Evolutionary conservation across 768 basidiomycete species (phyloP), one percentile per base, ranked within the genome.

Genomic region (Collybia sordida): DNA sequence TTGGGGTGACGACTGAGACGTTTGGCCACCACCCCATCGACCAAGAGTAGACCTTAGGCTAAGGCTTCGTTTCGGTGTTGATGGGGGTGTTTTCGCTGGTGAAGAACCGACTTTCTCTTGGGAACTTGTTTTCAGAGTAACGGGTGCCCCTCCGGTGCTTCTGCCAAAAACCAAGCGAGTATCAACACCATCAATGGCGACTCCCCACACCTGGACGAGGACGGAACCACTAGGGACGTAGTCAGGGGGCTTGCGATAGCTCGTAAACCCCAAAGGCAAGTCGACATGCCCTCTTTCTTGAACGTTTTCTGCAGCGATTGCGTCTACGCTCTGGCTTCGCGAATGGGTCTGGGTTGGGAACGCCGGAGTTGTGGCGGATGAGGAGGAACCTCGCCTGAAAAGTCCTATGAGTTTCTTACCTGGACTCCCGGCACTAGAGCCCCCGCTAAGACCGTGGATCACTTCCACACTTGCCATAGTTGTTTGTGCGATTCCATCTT

Each of bases 391-490:
- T 18, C 59, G 43, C n/a, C 54, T 56, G 36, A 63, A 62, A 25
- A 62, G 47, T 0, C 55, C 53, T 38, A 58, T 47, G 3, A 62
- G 14, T 15, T 51, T 56, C 46, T 50, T 56, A 36, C 53, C 41
- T 28, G 37, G 37, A 40, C 39, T 21, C 12, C 43, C 43, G 4
- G 51, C 38, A 50, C 51, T 27, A 41, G 54, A 39, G 41, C 55
- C 43, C 17, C 52, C 56, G 3, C 70, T 72, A 3, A 82, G 62
- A 4, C 88, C 88, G 31, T 76, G 74, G 15, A 88, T 81, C 25
- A 91, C 80, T 60, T 91, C 88, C 36, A 96, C 83, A 44, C 83
- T 91, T 14, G 88, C 87, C 93, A 97, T 95, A 4, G 88, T 92
- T 5, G 85, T 86, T 63, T 91, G 88, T 6, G 92, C 93, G 9